Conservation (phyloP, 2,329 filamentous ascomycete genomes). For the Emergomyces orientalis region DNA sequence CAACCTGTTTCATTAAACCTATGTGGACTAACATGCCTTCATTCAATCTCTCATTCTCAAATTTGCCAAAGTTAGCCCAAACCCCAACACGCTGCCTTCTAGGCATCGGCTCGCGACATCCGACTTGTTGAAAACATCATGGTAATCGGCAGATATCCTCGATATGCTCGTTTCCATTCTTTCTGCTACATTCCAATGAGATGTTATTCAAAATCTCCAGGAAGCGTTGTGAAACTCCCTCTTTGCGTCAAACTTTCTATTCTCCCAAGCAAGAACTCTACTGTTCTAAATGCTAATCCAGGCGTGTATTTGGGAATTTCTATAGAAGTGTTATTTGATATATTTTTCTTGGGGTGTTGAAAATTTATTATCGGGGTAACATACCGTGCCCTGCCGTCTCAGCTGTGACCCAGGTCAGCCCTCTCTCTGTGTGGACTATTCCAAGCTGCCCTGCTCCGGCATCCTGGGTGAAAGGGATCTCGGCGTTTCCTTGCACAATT, state of each 20-base stretch:
- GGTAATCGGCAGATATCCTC: no score
- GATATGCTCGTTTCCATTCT: no score
- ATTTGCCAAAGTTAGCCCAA: no score
- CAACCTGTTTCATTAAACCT: no score
- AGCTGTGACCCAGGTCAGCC: slow-evolving; percentile 60
- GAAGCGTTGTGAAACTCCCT: not conserved
- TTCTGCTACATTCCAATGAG: no score
- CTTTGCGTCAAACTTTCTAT: slow-evolving; percentile 33
- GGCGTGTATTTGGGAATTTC: slow-evolving; percentile 38
- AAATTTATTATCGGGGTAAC: not conserved
- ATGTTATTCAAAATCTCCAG: not conserved
- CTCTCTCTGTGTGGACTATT: slow-evolving; percentile 61
- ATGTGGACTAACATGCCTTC: no score
- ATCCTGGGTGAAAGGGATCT: slow-evolving; percentile 26
- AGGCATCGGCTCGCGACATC: no score
- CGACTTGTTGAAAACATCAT: no score
- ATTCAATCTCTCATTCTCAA: no score
- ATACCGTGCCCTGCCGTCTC: slow-evolving; percentile 51
- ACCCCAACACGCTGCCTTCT: no score
- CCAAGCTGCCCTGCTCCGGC: slow-evolving; percentile 60
- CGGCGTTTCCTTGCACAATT: slow-evolving; percentile 31
- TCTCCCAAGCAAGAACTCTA: slow-evolving; percentile 64
- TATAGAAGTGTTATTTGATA: no score
- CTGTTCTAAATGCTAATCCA: slow-evolving; percentile 48
- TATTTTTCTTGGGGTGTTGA: no score